A percentile compares a stretch with the other conserved stretches of the same genome.
phyloP scores from a whole-genome alignment of 768 basidiomycete species.

The Candolleomyces efflorescens region DNA sequence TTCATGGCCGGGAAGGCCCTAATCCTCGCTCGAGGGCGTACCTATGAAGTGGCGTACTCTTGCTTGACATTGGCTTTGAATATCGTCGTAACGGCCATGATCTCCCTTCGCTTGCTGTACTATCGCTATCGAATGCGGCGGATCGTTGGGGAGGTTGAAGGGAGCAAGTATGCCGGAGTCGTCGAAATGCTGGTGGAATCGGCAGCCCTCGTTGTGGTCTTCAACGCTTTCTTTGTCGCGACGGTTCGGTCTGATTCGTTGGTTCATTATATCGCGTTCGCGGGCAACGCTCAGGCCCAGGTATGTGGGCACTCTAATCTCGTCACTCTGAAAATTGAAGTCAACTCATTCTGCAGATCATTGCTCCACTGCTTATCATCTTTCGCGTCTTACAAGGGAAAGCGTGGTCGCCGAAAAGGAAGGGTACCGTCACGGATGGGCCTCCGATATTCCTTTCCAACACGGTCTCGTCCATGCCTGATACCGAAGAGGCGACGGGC shows the following conservation, averaged over 20 bases:
- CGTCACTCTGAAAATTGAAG: neutral
- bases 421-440: neutral
- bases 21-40: neutral
- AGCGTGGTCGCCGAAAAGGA: conserved; percentile 9
- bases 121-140: neutral
- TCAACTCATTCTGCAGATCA: conserved; percentile 2
- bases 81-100: conserved; percentile 3
- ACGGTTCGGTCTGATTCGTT: neutral
- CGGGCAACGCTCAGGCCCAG: conserved; percentile 1
- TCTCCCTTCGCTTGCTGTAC: conserved; percentile 3
- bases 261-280: neutral
- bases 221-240: conserved; percentile 5
- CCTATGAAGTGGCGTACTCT: conserved; percentile 2
- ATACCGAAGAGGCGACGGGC: neutral
- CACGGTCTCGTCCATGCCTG: neutral
- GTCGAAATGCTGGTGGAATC: conserved; percentile 7
- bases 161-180: neutral
- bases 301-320: neutral
- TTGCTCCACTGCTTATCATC: conserved; percentile 14
- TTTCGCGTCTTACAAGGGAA: conserved; percentile 15
- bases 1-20: neutral
- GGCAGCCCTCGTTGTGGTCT: conserved; percentile 1
- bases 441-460: neutral
- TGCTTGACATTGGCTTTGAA: conserved; percentile 6
- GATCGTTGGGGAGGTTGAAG: neutral